Evolutionary conservation across 2,329 filamentous ascomycete species (phyloP), one percentile per base, ranked within the genome.

Genomic region (Pseudodiploospora longispora): DNA sequence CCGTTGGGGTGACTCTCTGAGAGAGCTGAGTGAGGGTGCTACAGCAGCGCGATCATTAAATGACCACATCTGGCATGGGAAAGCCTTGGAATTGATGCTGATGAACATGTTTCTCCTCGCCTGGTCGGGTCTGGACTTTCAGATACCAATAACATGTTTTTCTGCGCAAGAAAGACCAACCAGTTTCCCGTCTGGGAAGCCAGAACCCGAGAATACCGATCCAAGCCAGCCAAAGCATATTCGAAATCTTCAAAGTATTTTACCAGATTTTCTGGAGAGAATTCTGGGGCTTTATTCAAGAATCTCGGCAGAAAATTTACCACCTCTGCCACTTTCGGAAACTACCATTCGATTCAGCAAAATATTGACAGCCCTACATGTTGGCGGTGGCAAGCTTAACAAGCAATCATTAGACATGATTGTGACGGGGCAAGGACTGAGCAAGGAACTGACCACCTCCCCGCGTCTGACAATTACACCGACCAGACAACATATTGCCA

Each of bases 41-140:
- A 77, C 78, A 7, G 80, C 83, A 53, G 84, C 88, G 10, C 84
- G 87, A 55, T 82, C 80, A 33, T 77, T 86, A 47, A 90, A 88
- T 55, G 93, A 98, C 64, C 87, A 95, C 63, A 63, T 97, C n/a
- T 98, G 93, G 91, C 88, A 96, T 66, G 93, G 87, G 12, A 97
- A 97, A 65, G 90, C 88, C 1, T 72, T 98, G 19, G 94, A 98
- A 60, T 81, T 90, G 29, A 87, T 95, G 48, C 69, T 93, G 38
- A 74, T 95, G 28, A 88, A 85, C 57, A 74, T 97, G 52, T 59
- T 97, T 35, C 77, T 97, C 55, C 80, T 95, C 49, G 85, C 82
- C 30, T 95, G 89, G 86, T 78, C 83, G 32, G 85, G 83, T 4
- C 72, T 91, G 55, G 85, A 93, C 57, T 97, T 97, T 55, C 76